phyloP scores from a whole-genome alignment of 2,329 filamentous ascomycete genomes.

The Aspergillus udagawae region DNA sequence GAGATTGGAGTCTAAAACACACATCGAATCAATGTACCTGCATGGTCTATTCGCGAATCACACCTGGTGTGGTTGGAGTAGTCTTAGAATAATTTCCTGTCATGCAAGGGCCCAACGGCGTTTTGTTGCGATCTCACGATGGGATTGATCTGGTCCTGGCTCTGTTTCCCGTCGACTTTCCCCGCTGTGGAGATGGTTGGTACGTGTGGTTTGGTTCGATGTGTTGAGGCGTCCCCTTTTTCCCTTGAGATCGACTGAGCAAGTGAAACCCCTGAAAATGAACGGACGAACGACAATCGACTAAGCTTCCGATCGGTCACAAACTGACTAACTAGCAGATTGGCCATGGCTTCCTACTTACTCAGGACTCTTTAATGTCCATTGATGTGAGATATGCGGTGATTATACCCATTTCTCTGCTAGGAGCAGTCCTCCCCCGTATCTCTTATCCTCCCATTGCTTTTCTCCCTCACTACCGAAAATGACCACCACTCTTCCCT shows the following conservation, averaged over 20 bases:
- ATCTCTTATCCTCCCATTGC: conserved; percentile 3
- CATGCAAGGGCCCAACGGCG: not conserved
- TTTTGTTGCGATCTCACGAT: not conserved
- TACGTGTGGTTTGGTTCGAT: not conserved
- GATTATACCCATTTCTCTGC: conserved; percentile 9
- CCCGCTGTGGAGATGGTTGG: conserved; percentile 23
- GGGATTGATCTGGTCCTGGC: conserved; percentile 7
- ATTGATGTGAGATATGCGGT: conserved; percentile 3
- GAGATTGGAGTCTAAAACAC: not conserved
- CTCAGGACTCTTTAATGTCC: not conserved
- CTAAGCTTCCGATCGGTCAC: conserved; percentile 1
- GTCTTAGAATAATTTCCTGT: not conserved
- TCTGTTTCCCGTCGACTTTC: conserved; percentile 17
- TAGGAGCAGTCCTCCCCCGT: conserved; percentile 13
- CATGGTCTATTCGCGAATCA: not conserved
- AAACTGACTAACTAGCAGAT: not conserved
- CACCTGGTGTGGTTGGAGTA: not conserved
- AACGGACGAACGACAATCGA: conserved; percentile 12
- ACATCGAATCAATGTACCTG: not conserved
- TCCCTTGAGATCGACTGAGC: not conserved
- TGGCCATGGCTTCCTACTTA: not conserved
- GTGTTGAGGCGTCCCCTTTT: conserved; percentile 14
- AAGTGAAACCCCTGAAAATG: conserved; percentile 13
- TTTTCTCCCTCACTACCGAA: conserved; percentile 9
- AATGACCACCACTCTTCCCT: conserved; percentile 37